Evolutionary conservation across 2,329 filamentous ascomycete species (phyloP).

Genomic region (Ophiostoma novo-ulmi): DNA sequence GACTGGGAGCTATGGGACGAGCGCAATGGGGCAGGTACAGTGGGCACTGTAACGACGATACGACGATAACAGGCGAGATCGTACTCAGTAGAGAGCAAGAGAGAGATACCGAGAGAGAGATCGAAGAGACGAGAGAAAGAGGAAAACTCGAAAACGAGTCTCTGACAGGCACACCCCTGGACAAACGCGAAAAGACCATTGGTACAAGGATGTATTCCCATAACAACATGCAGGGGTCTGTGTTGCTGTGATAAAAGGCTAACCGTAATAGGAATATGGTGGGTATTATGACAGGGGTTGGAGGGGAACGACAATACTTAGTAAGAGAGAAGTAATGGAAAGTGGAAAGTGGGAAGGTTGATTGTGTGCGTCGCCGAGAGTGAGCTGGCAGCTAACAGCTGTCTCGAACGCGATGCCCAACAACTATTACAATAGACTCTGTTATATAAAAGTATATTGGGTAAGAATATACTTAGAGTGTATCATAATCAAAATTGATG

Average conservation of each 20-base stretch:
- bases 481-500: not conserved
- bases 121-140: not conserved
- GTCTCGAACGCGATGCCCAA: too few species aligned
- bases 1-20: not conserved
- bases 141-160: conserved; percentile 3
- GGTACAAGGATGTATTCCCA: not conserved
- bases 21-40: not conserved
- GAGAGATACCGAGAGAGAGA: not conserved
- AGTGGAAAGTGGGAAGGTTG: not conserved
- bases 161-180: conserved; percentile 11
- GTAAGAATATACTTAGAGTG: too few species aligned
- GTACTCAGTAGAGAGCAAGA: too few species aligned
- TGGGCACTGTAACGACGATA: not conserved
- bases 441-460: too few species aligned
- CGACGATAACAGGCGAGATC: too few species aligned
- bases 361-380: not conserved
- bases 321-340: not conserved
- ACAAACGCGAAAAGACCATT: conserved; percentile 6
- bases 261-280: not conserved
- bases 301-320: not conserved
- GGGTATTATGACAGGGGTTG: not conserved
- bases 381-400: not conserved
- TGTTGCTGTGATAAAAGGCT: not conserved
- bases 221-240: conserved; percentile 13
- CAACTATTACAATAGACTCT: too few species aligned